These are phyloP conservation scores for Beauveria scarabaeidicola DNA, from an alignment of 2,329 filamentous ascomycete genomes.

Conservation along the genomic window DNA sequence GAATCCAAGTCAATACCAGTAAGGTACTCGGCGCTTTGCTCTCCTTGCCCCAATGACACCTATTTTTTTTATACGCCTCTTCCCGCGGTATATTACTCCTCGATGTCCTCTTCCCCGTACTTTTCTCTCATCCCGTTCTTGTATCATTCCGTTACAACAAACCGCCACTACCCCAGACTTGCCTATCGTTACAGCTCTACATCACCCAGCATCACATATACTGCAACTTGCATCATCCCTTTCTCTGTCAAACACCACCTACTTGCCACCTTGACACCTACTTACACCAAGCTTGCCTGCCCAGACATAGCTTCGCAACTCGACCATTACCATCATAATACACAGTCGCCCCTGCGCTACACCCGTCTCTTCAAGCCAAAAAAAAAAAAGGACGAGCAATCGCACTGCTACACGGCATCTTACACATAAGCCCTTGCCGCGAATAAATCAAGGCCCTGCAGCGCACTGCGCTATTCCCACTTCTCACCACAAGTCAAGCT, in stretches of 20 bases:
- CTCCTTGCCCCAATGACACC: background rate
- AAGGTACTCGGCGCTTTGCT: background rate
- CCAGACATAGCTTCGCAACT: background rate
- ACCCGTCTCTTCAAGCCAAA: background rate
- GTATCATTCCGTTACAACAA: background rate
- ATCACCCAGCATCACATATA: background rate
- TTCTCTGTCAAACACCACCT: background rate
- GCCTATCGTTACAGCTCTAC: background rate
- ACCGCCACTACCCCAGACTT: slow-evolving; percentile 1
- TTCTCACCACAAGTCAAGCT: background rate
- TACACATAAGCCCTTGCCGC: background rate
- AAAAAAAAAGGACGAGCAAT: background rate
- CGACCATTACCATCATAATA: background rate
- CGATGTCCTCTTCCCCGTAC: slow-evolving; percentile 2
- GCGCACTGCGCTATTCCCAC: background rate
- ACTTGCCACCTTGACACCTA: background rate
- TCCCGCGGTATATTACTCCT: slow-evolving; percentile 5
- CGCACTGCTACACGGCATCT: background rate
- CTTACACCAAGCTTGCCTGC: background rate
- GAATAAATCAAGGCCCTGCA: background rate
- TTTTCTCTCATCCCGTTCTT: background rate
- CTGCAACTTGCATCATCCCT: background rate
- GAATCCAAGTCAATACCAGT: background rate
- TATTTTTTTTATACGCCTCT: background rate
- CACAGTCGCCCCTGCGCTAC: background rate